Evolutionary conservation across 352 stramenopile genomes (phyloP), one percentile per base, ranked within the genome.

Genomic region (Phytophthora aleatoria): DNA sequence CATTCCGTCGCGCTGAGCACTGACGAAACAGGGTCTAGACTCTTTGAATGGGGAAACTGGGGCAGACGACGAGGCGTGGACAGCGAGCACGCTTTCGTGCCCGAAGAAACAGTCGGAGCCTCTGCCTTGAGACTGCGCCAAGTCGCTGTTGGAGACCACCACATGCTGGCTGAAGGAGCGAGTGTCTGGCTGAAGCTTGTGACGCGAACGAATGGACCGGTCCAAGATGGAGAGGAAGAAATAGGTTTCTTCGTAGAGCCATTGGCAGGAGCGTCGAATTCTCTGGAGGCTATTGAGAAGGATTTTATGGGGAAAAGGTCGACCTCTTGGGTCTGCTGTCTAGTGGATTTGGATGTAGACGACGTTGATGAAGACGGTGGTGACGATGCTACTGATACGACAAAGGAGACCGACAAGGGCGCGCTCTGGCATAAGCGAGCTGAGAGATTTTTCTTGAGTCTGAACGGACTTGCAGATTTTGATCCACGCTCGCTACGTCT

Each of bases 1-100:
- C 82, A 90, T 50, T 86, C 74, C 20, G 69, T 77, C 16, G 82
- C 82, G 3, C 63, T 93, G 11, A 75, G 66, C 15, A 59, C 49
- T 26, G 49, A 33, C 1, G 69, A 66, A 15, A 35, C 39, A 0
- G 69, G 83, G 12, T 73, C 68, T 1, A 59, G 67, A 4, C 39
- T 93, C 27, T 90, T 84, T 28, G 79, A 90, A 57, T 93, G 84
- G 84, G 84, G 84, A 2, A 89, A 82, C 58, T 91, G 84, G 84
- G 81, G 81, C 27, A 81, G 79, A 48, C 71, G 83, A 9, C 57
- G 63, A 9, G 82, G 80, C 2, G 51, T 73, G 26, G 80, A 93
- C 52, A 64, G 47, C 1, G 81, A 91, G 28, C 83, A 90, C 41
- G 79, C 81, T 31, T 90, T 91, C 20, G 55, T 67, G 4, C 84